Conservation (phyloP, 169 alveolate genomes). For the Plasmodium coatneyi region DNA sequence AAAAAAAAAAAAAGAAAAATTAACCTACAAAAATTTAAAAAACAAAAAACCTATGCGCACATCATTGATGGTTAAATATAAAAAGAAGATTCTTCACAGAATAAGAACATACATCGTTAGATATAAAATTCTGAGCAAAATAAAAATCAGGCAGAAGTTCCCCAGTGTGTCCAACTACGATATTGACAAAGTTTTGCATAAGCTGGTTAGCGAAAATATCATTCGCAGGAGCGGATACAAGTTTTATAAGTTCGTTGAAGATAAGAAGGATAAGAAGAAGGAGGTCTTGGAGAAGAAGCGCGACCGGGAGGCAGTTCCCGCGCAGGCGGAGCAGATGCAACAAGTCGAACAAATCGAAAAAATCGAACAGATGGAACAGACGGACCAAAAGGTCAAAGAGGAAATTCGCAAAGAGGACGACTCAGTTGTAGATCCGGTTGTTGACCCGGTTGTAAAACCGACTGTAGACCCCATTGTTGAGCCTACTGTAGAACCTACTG, state of each 20-base stretch:
- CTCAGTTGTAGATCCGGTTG: background rate
- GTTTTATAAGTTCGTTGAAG: conserved; percentile 22
- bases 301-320: background rate
- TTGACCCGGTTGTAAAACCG: background rate
- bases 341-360: background rate
- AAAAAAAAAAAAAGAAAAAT: background rate
- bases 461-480: background rate
- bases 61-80: conserved; percentile 7
- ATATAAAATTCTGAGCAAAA: conserved; percentile 36
- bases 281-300: background rate
- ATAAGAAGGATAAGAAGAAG: background rate
- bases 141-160: conserved; percentile 11
- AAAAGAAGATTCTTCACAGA: conserved; percentile 6
- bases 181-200: conserved; percentile 32
- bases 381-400: background rate
- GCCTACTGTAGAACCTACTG: background rate
- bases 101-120: conserved; percentile 23
- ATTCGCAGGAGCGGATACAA: conserved; percentile 6
- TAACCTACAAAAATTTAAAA: background rate
- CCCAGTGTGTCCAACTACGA: conserved; percentile 39
- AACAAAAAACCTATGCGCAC: background rate
- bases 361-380: background rate
- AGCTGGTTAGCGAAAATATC: conserved; percentile 18
- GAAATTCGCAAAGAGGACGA: background rate
- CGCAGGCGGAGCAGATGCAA: background rate